phyloP scores from a whole-genome alignment of 2,329 filamentous ascomycete species.

The Colletotrichum limetticola region DNA sequence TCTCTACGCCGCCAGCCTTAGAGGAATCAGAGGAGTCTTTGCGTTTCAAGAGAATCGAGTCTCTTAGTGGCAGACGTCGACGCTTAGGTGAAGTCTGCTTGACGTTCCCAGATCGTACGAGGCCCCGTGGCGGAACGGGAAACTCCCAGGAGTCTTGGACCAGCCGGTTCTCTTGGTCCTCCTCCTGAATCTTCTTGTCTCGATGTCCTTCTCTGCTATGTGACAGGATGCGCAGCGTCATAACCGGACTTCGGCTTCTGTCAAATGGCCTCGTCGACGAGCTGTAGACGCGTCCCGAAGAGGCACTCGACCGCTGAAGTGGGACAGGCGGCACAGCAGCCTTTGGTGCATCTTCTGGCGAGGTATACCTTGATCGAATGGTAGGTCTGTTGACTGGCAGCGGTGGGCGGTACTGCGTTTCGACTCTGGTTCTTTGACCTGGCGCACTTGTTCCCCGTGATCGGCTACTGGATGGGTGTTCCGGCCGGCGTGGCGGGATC shows the following conservation, averaged over 20 bases:
- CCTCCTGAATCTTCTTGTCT: background rate
- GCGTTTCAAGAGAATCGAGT: slow-evolving; percentile 25
- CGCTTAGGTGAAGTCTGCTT: slow-evolving; percentile 18
- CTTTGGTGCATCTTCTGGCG: slow-evolving; percentile 10
- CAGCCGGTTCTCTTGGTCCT: slow-evolving; percentile 7
- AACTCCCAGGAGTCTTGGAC: background rate
- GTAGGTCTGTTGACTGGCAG: slow-evolving; percentile 15
- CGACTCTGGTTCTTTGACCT: slow-evolving; percentile 15
- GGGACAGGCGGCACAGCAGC: background rate
- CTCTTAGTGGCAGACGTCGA: slow-evolving; percentile 17
- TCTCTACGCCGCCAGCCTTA: background rate
- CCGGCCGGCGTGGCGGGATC: slow-evolving; percentile 9
- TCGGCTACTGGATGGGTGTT: background rate
- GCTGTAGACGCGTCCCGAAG: slow-evolving; percentile 24
- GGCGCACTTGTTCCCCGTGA: background rate
- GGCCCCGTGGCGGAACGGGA: background rate
- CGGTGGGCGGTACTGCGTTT: slow-evolving; percentile 6
- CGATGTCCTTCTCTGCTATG: background rate
- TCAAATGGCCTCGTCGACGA: slow-evolving; percentile 17
- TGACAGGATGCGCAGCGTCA: slow-evolving; percentile 24
- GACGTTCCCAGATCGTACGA: background rate
- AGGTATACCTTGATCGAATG: slow-evolving; percentile 12
- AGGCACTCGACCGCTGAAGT: slow-evolving; percentile 10
- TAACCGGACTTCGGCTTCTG: slow-evolving; percentile 21
- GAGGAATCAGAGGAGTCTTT: slow-evolving; percentile 17